These are phyloP conservation scores for Pseudozyma sp. DNA, from an alignment of 1,284 basidiomycete genomes.

Conservation along the genomic window DNA sequence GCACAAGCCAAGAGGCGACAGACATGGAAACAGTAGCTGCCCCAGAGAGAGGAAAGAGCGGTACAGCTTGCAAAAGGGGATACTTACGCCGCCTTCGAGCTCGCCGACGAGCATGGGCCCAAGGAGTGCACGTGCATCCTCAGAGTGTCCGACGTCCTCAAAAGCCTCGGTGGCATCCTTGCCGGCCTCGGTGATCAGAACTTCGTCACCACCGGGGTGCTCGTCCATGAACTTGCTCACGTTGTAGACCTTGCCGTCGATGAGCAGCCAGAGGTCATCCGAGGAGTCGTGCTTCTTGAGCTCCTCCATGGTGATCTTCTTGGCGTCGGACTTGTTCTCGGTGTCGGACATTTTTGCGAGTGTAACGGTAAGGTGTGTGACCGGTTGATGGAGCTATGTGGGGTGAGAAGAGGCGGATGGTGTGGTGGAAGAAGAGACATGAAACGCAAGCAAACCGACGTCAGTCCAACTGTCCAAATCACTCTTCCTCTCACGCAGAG, in stretches of 20 bases:
- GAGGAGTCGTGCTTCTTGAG: constrained; percentile 62
- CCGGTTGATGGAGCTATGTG: neutral
- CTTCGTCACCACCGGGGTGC: constrained; percentile 97
- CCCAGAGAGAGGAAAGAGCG: neutral
- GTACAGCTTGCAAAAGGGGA: neutral
- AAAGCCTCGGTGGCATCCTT: constrained; percentile 97
- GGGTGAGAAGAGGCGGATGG: neutral
- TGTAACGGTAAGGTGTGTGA: neutral
- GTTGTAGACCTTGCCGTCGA: constrained; percentile 80
- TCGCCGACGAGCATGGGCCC: constrained; percentile 72
- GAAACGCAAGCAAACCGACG: too few relatives aligned
- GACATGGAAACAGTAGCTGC: too few relatives aligned
- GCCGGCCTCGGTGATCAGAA: constrained; percentile 91
- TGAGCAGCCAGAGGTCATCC: constrained; percentile 67
- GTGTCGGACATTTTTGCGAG: constrained; percentile 12
- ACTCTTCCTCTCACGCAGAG: neutral
- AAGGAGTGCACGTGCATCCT: constrained; percentile 92
- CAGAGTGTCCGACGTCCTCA: constrained; percentile 98
- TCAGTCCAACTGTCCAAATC: neutral
- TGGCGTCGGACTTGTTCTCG: constrained; percentile 42
- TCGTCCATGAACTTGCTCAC: constrained; percentile 95
- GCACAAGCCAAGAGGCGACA: too few relatives aligned
- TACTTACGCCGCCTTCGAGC: constrained; percentile 71
- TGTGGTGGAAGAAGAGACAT: neutral
- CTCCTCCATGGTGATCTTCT: constrained; percentile 66